Evolutionary conservation across 345 rosid genomes (phyloP), one percentile per base, ranked within the genome.

Genomic region (Bruguiera sexangula): DNA sequence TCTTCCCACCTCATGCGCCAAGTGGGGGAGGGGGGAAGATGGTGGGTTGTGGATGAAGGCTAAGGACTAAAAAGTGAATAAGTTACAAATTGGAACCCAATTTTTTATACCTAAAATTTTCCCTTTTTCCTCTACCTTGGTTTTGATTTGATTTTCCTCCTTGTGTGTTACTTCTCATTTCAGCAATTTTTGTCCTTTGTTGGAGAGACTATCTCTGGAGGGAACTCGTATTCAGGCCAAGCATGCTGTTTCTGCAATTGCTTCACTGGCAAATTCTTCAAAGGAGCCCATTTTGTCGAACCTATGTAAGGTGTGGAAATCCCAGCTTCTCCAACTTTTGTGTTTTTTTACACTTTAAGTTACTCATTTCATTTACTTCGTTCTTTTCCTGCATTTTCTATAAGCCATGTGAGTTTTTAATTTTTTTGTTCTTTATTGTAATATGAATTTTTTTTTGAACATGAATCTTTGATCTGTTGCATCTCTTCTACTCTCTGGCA

Each of bases 221-320:
- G 97, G 98, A 64, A 85, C 91, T 80, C 93, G 98, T 60, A 50
- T 78, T 58, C 95, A 87, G 82, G 82, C 97, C 37, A 94, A 94
- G 82, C 72, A 67, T 72, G 97, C 96, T 74, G 95, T 91, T 79
- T 88, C 92, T 34, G 92, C 96, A 57, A 85, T 94, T 63, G 87
- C 88, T 80, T 84, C 90, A 60, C 63, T 94, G 70, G 70, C 77
- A 74, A 83, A 82, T 67, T 74, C 84, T 69, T 86, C 98, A 11
- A 69, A 77, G 57, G 59, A 68, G 27, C 31, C 34, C 21, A 58
- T 68, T 68, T 72, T 77, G 55, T 73, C 89, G 37, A 84, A 89
- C 53, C 76, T 93, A 68, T 85, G 90, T 80, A 76, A 93, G 97
- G 98, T 91, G 43, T 79, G 62, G 61, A 16, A 18, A n/a, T 69